Evolutionary conservation across 164 flowering plant genomes (phyloP).

Genomic region (Tinospora cordifolia): DNA sequence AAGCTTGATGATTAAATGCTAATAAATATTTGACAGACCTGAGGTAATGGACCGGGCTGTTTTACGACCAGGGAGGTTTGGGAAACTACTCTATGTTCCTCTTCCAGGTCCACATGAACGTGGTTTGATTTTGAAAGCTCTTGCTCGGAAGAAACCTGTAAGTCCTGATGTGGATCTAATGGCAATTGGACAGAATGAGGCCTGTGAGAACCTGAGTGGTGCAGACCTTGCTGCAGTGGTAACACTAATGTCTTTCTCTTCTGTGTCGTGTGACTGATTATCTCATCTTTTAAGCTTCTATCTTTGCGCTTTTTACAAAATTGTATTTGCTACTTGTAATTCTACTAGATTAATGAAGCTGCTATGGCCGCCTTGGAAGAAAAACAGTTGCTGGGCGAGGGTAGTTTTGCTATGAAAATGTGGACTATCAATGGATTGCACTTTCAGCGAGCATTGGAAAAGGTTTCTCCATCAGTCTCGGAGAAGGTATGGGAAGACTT

Average conservation of each 20-base stretch:
- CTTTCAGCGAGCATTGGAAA: conserved; percentile 51
- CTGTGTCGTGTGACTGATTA: background rate
- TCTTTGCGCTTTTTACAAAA: background rate
- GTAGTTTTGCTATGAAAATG: conserved; percentile 15
- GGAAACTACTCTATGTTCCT: conserved; percentile 76
- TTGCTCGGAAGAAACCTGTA: conserved; percentile 57
- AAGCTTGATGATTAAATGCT: background rate
- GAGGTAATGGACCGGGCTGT: conserved; percentile 77
- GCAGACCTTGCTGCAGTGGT: conserved; percentile 90
- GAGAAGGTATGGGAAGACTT: conserved; percentile 37
- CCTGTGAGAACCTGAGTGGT: conserved; percentile 76
- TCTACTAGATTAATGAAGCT: conserved; percentile 64
- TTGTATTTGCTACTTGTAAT: background rate
- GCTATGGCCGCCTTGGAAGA: conserved; percentile 66
- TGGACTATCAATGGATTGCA: conserved; percentile 49
- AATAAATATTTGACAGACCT: conserved; percentile 37
- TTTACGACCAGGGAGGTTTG: conserved; percentile 85
- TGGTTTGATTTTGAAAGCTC: conserved; percentile 58
- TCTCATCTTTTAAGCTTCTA: background rate
- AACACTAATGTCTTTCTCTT: conserved; percentile 12
- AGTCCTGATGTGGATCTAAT: conserved; percentile 58
- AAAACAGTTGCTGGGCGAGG: conserved; percentile 12
- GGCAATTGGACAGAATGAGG: conserved; percentile 44
- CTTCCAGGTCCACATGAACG: conserved; percentile 70
- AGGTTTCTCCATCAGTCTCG: conserved; percentile 63